Conservation (phyloP, 768 basidiomycete genomes). For the Cystobasidiopsis lactophilus region DNA sequence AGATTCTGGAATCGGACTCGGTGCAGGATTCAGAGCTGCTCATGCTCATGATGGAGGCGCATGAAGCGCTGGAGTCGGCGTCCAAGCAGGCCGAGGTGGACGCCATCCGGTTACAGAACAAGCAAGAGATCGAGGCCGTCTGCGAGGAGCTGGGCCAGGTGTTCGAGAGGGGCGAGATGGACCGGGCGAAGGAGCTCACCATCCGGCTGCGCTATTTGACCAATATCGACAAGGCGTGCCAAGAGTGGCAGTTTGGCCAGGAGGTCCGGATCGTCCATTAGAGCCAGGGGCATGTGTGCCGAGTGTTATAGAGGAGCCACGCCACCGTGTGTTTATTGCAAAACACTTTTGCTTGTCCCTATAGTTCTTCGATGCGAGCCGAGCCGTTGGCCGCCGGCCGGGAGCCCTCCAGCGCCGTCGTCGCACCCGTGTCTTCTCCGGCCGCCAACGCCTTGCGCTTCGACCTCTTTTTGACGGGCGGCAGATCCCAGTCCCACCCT, state of each 20-base stretch:
- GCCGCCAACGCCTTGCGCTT: constrained; percentile 32
- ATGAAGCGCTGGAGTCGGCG: constrained; percentile 27
- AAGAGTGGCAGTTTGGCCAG: constrained; percentile 22
- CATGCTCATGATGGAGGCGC: constrained; percentile 26
- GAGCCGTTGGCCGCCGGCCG: no score
- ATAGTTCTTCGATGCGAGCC: no score
- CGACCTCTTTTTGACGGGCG: constrained; percentile 42
- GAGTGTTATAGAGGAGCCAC: no score
- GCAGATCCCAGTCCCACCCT: constrained; percentile 85
- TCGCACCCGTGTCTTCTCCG: not conserved
- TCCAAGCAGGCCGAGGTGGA: constrained; percentile 22
- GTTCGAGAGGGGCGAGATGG: constrained; percentile 19
- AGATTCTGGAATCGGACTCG: constrained; percentile 25
- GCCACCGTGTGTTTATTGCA: no score
- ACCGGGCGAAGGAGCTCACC: constrained; percentile 22
- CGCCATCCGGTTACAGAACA: constrained; percentile 20
- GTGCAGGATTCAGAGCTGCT: constrained; percentile 26
- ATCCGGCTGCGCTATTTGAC: constrained; percentile 25
- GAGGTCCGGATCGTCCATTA: no score
- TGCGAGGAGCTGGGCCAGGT: constrained; percentile 17
- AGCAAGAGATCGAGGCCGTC: constrained; percentile 19
- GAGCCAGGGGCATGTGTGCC: no score
- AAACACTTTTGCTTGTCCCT: no score
- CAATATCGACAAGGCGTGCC: constrained; percentile 24
- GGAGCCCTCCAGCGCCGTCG: no score